Evolutionary conservation across 768 basidiomycete species (phyloP).

Genomic region (Boletus patriciae): DNA sequence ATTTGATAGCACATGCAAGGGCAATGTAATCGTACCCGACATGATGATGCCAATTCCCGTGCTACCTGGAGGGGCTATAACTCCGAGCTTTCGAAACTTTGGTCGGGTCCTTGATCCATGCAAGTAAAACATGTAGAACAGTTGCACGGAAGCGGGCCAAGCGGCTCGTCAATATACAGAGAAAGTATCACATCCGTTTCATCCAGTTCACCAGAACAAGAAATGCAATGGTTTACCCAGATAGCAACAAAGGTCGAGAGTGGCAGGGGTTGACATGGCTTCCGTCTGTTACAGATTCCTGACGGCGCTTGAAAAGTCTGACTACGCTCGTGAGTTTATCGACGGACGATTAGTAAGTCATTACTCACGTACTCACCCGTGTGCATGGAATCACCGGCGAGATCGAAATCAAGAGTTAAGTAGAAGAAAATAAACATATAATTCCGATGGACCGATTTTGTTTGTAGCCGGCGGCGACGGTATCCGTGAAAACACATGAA

Average conservation of each 20-base stretch:
- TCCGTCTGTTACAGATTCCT: background rate
- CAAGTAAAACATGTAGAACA: background rate
- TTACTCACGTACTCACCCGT: background rate
- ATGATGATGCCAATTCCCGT: background rate
- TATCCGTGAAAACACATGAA: conserved; percentile 25
- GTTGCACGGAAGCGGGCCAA: background rate
- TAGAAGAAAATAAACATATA: background rate
- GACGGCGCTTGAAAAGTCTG: too few relatives aligned
- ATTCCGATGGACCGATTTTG: background rate
- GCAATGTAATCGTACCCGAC: conserved; percentile 24
- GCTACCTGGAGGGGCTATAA: background rate
- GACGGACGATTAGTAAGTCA: background rate
- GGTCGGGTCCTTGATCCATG: background rate
- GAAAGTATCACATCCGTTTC: background rate
- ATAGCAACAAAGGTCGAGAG: background rate
- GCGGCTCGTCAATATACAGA: background rate
- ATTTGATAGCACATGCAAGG: background rate
- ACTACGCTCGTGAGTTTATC: too few relatives aligned
- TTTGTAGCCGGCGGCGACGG: background rate
- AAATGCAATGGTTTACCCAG: background rate
- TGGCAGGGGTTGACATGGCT: too few relatives aligned
- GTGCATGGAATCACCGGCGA: background rate
- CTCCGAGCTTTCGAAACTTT: background rate
- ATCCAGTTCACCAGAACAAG: background rate
- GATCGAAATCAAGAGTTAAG: background rate